These are phyloP conservation scores for Diaporthe citri DNA, from an alignment of 2,329 filamentous ascomycete species.

Conservation along the genomic window DNA sequence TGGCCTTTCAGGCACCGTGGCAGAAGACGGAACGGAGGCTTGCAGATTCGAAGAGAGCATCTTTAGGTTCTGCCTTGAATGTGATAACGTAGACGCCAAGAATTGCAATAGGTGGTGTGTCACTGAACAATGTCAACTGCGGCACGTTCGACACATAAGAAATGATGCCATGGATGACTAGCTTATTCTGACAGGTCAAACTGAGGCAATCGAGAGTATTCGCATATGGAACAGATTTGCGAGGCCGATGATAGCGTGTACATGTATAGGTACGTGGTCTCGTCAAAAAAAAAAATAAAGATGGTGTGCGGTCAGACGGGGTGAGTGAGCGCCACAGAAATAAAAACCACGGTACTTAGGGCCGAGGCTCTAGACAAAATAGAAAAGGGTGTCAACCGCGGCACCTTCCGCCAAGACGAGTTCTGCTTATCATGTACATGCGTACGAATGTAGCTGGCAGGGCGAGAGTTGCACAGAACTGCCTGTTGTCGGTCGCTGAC, in stretches of 20 bases:
- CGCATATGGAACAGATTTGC: background rate
- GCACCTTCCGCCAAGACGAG: background rate
- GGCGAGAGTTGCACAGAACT: background rate
- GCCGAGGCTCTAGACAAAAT: background rate
- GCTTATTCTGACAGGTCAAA: background rate
- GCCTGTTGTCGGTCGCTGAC: background rate
- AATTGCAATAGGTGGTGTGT: background rate
- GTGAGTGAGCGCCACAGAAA: background rate
- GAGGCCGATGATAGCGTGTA: background rate
- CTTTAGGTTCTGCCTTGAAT: background rate
- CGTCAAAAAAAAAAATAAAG: background rate
- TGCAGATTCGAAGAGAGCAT: no score
- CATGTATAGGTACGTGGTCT: background rate
- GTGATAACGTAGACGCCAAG: background rate
- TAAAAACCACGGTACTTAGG: slow-evolving; percentile 4
- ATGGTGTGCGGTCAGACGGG: slow-evolving; percentile 12
- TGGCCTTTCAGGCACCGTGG: background rate
- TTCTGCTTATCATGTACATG: slow-evolving; percentile 3
- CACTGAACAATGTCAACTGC: no score
- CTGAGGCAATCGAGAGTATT: background rate
- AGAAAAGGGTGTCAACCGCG: background rate
- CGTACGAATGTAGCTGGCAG: background rate
- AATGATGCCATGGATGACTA: background rate
- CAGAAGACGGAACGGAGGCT: no score
- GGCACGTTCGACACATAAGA: background rate